These are phyloP conservation scores for Corniculantispora saksenae DNA, from an alignment of 2,329 filamentous ascomycete genomes.

Conservation along the genomic window DNA sequence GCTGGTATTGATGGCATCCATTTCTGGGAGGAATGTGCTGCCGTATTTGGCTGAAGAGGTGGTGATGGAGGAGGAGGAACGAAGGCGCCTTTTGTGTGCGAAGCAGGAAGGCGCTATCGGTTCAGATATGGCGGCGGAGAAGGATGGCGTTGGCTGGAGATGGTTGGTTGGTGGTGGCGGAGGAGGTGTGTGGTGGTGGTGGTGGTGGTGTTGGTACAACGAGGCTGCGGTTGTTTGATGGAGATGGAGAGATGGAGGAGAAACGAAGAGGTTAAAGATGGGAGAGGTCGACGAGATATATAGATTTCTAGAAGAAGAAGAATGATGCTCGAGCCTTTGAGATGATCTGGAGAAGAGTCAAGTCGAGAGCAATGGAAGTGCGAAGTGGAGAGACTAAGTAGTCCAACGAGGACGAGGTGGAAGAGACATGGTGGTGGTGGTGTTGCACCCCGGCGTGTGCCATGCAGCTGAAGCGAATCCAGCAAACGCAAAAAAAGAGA, in stretches of 20 bases:
- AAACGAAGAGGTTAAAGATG: background rate
- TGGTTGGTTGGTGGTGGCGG: background rate
- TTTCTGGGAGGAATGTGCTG: constrained; percentile 19
- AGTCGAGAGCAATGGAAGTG: constrained; percentile 13
- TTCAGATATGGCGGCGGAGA: too few relatives aligned
- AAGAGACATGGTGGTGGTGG: too few relatives aligned
- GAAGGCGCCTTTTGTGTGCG: background rate
- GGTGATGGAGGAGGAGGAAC: background rate
- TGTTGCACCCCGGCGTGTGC: constrained; percentile 12
- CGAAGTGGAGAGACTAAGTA: constrained; percentile 18
- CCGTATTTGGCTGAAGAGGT: background rate
- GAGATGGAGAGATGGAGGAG: background rate
- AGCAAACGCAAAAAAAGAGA: constrained; percentile 8
- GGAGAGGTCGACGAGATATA: too few relatives aligned
- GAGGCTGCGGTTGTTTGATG: background rate
- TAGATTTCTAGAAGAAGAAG: background rate
- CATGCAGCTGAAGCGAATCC: constrained; percentile 11
- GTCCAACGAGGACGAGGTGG: background rate
- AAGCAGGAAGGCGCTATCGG: too few relatives aligned
- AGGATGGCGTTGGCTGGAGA: too few relatives aligned
- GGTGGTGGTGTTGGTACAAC: background rate
- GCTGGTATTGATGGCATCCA: constrained; percentile 33
- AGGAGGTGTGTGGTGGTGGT: too few relatives aligned
- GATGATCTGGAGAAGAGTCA: too few relatives aligned
- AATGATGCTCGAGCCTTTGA: background rate